Evolutionary conservation across 2,329 filamentous ascomycete species (phyloP).

Genomic region (Cladosporium sp.): DNA sequence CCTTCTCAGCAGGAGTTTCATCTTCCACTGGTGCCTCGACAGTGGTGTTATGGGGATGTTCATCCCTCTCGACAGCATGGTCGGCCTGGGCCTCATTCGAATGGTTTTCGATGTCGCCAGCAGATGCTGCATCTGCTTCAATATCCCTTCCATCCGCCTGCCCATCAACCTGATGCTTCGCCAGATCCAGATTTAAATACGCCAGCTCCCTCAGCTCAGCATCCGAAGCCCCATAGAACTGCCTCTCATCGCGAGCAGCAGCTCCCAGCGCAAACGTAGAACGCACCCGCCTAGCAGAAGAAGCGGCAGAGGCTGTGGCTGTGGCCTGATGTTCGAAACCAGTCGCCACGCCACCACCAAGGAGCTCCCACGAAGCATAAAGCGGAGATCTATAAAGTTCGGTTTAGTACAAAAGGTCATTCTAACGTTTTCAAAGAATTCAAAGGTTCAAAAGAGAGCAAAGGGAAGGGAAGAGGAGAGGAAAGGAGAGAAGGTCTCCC

Average conservation of each 20-base stretch:
- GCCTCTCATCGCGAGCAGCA: neutral
- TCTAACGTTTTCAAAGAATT: too few species aligned
- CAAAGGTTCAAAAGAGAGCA: too few species aligned
- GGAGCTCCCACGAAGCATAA: neutral
- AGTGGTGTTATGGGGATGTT: neutral
- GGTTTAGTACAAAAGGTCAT: neutral
- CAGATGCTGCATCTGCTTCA: neutral
- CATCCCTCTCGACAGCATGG: neutral
- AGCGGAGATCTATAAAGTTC: neutral
- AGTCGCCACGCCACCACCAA: neutral
- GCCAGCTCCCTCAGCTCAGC: conserved; percentile 13
- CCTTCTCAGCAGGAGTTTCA: neutral
- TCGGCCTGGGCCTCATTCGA: neutral
- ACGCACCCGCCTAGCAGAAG: neutral
- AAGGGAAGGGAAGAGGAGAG: neutral
- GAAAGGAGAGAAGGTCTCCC: neutral
- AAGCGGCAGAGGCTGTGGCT: neutral
- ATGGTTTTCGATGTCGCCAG: neutral
- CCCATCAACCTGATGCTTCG: conserved; percentile 10
- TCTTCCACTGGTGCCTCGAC: neutral
- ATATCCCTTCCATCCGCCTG: neutral
- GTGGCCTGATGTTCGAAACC: neutral
- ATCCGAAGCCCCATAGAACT: conserved; percentile 2
- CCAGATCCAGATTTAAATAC: conserved; percentile 10
- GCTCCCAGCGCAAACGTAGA: conserved; percentile 8